Base-by-base conservation (phyloP, 2,329 filamentous ascomycete species). In the Ilyonectria mors-panacis region DNA sequence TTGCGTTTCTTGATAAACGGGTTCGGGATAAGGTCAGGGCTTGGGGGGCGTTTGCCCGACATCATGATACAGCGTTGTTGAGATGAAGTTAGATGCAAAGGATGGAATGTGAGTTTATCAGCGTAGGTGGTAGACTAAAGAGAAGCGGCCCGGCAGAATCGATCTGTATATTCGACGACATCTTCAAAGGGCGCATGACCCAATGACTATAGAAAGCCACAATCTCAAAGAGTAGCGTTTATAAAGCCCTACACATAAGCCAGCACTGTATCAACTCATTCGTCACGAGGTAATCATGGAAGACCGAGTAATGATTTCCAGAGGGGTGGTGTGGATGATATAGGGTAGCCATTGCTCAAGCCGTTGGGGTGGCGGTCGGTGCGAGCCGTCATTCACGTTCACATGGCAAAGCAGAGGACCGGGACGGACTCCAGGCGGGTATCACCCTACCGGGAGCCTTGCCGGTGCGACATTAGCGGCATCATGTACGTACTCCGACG, bases 1-100 rank as follows among this genome's bases (percentile, higher is more conserved):
- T 86, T 86, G 23, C 78, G 77, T 67, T 81, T 84, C 74, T 86
- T 86, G 67, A 85, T 81, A 65, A 85, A 83, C 1, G 84, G 83
- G 57, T 85, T 86, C 2, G 80, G 67, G 9, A 85, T 81, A 57
- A 85, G 71, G 23, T 73, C 68, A 2, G 79, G 78, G 60, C 78
- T 80, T 28, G 65, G 63, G 21, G 71, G 73, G 21, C 79, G 76
- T 61, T 83, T 83, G 44, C 4, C 39, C 26, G 66, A 8, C 72
- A 74, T 69, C 13, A 12, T 63, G 50, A 9, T 28, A 23, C 17
- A 19, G 61, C 48, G 44, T 59, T 57, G 62, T 59, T 68, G 33
- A 23, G 42, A 6, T 17, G 55, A 59, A 3, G 35, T 7, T 51
- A 51, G 26, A 6, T 26, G 26, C 26, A 47, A 19, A 4, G n/a